Percentiles rank a stretch among this genome's conserved stretches.
Evolutionary conservation across 176 grass and related monocot species (phyloP).

Genomic region (Eleusine indica): DNA sequence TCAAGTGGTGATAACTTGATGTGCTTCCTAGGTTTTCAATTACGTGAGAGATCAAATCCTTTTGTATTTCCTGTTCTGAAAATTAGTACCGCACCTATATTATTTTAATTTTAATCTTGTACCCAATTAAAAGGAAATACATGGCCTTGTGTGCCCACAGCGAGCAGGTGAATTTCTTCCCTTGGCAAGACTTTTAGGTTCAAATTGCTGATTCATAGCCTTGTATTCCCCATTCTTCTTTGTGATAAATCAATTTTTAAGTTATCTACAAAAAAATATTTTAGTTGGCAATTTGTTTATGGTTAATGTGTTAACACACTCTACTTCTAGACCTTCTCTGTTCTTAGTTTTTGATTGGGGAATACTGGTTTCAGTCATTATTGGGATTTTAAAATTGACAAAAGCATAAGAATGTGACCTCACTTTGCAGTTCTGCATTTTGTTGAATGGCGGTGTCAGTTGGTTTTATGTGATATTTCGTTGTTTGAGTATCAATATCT

Average conservation of each 20-base stretch:
- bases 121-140: too few species aligned
- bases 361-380: slow-evolving; percentile 21
- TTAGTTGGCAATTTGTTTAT: slow-evolving; percentile 1
- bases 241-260: neutral
- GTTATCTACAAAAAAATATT: neutral
- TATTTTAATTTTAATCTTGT: too few species aligned
- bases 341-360: neutral
- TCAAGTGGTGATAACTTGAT: too few species aligned
- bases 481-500: slow-evolving; percentile 5
- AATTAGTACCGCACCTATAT: too few species aligned
- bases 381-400: neutral
- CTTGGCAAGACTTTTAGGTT: neutral
- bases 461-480: slow-evolving; percentile 23
- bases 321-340: neutral
- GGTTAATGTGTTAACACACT: neutral
- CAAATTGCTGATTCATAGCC: neutral
- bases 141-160: too few species aligned
- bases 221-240: neutral
- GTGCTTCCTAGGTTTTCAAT: too few species aligned
- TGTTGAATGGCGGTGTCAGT: slow-evolving; percentile 31
- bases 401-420: slow-evolving; percentile 18
- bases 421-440: slow-evolving; percentile 38
- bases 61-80: too few species aligned
- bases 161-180: slow-evolving; percentile 53
- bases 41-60: too few species aligned